Base-by-base conservation (phyloP, 2,329 filamentous ascomycete species). In the Botrytis paeoniae region DNA sequence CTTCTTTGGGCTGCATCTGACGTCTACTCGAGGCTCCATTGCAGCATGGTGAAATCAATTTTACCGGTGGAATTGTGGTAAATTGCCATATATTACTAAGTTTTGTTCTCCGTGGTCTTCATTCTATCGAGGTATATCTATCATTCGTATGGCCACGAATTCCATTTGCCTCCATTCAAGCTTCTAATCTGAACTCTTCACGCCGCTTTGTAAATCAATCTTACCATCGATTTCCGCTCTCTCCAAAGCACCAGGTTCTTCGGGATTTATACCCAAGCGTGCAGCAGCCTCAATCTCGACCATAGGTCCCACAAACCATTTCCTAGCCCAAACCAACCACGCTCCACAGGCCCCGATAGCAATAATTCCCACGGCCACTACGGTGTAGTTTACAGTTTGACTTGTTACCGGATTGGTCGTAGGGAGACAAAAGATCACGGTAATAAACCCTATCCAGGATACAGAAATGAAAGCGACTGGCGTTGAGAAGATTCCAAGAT, bases 351-450 rank as follows among this genome's bases (percentile, higher is more conserved):
- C 81, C 51, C 84, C 85, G 1, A 87, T 76, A 0, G 82, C 83
- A 63, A 89, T 86, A 72, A 89, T 88, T 0, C 87, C 87, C 6
- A 89, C 87, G 0, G 87, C 87, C 0, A 89, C 87, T 0, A 86
- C 85, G 0, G 87, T 88, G 76, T 89, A 89, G 63, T 89, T 89
- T 35, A 89, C 79, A 6, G 87, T 88, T 81, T 89, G 83, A n/a
- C 81, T 82, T 0, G 84, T 85, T 2, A 89, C 87, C 0, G 87
- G 88, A 77, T 89, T 89, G 16, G 83, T 77, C 0, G 85, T 85
- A 0, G 88, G 87, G 48, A 89, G 80, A 75, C 88, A 89, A 79
- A 89, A 89, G 10, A 88, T 83, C 22, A 89, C 83, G 0, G 85
- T 85, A 69, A 89, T 89, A 74, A 85, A 87, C 3, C 73, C 77